Percentiles rank a stretch among this genome's conserved stretches.
These are phyloP conservation scores for Suhomyces kunorum DNA, from an alignment of 1,139 yeast species.

Conservation along the genomic window DNA sequence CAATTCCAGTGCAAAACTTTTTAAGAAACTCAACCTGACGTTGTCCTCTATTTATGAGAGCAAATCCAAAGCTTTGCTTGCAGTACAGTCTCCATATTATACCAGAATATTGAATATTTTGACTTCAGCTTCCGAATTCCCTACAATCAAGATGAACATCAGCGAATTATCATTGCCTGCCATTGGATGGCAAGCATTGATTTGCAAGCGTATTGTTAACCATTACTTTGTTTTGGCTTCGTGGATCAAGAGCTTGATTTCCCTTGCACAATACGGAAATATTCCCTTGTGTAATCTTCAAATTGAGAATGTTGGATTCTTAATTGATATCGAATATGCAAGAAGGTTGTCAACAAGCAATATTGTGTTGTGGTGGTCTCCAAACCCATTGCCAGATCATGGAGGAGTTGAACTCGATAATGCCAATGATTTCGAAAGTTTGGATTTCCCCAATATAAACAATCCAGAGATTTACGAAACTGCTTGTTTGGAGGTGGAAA, in stretches of 20 bases:
- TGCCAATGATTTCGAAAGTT: slow-evolving; percentile 53
- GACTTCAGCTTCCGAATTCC: slow-evolving; percentile 56
- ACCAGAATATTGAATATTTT: slow-evolving; percentile 45
- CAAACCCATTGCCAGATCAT: slow-evolving; percentile 75
- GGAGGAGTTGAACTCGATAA: slow-evolving; percentile 80
- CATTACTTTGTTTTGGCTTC: slow-evolving; percentile 74
- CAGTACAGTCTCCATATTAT: slow-evolving; percentile 72
- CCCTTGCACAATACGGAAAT: slow-evolving; percentile 69
- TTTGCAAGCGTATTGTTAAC: slow-evolving; percentile 67
- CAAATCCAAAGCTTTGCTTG: slow-evolving; percentile 64
- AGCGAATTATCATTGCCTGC: slow-evolving; percentile 66
- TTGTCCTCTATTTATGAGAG: slow-evolving; percentile 65
- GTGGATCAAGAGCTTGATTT: slow-evolving; percentile 69
- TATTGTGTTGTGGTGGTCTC: slow-evolving; percentile 93
- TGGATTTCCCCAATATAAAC: slow-evolving; percentile 73
- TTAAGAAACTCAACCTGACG: slow-evolving; percentile 54
- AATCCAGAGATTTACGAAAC: slow-evolving; percentile 79
- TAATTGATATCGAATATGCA: slow-evolving; percentile 87
- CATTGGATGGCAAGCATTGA: slow-evolving; percentile 80
- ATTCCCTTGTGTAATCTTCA: slow-evolving; percentile 86
- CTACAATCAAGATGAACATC: slow-evolving; percentile 61
- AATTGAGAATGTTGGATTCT: slow-evolving; percentile 70
- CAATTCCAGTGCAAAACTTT: slow-evolving; percentile 51
- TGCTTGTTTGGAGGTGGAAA: slow-evolving; percentile 75
- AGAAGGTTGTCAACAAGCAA: slow-evolving; percentile 65